A percentile compares a stretch with the other conserved stretches of the same genome.
These are phyloP conservation scores for Coccomyxa sp. DNA, from an alignment of 139 green algal genomes.

Conservation along the genomic window DNA sequence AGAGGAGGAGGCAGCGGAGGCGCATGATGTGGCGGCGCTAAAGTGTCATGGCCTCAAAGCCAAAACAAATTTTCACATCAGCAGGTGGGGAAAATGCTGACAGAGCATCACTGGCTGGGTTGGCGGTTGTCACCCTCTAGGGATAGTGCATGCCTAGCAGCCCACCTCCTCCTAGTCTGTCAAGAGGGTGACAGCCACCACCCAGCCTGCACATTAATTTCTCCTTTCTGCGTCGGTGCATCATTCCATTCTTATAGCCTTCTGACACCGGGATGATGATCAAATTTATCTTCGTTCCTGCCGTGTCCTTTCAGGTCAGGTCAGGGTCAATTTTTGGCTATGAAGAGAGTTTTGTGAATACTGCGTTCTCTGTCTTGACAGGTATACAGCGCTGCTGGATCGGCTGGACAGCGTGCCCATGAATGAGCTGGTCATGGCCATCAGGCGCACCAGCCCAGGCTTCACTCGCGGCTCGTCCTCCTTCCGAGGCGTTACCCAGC, in stretches of 20 bases:
- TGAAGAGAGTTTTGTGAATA: no score
- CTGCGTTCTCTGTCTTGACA: background rate
- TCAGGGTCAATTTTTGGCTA: no score
- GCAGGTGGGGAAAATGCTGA: slow-evolving; percentile 20
- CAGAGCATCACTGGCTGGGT: background rate
- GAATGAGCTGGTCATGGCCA: slow-evolving; percentile 89
- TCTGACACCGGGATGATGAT: no score
- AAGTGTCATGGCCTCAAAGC: slow-evolving; percentile 68
- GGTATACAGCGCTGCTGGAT: slow-evolving; percentile 68
- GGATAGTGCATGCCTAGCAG: background rate
- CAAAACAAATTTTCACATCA: slow-evolving; percentile 67
- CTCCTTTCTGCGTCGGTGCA: no score
- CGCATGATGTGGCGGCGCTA: slow-evolving; percentile 82
- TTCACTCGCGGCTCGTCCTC: slow-evolving; percentile 78
- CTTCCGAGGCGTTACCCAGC: slow-evolving; percentile 81
- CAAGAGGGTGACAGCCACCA: no score
- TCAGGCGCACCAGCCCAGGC: slow-evolving; percentile 77
- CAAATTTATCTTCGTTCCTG: no score
- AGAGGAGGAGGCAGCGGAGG: slow-evolving; percentile 87
- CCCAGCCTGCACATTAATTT: no score
- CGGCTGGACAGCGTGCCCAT: slow-evolving; percentile 70
- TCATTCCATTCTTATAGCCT: no score
- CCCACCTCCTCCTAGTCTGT: background rate
- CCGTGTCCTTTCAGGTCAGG: no score
- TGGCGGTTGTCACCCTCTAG: background rate